These are phyloP conservation scores for Alectoria sarmentosa DNA, from an alignment of 495 filamentous ascomycete species.

Conservation along the genomic window DNA sequence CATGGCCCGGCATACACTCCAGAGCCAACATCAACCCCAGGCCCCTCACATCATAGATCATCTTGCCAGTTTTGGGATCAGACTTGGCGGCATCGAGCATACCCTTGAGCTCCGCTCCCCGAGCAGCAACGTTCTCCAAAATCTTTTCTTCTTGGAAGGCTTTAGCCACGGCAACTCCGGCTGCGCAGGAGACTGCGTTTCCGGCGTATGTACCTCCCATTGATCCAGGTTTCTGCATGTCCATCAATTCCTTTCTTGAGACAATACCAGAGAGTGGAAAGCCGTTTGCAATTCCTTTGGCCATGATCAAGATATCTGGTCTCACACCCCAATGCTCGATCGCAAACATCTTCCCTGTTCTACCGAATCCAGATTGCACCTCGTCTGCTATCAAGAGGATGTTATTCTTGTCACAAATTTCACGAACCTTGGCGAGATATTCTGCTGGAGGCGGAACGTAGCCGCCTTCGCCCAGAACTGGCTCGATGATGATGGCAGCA, in stretches of 20 bases:
- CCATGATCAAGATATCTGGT: conserved; percentile 22
- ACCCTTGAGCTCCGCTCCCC: conserved; percentile 17
- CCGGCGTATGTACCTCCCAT: conserved; percentile 24
- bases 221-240: conserved; percentile 21
- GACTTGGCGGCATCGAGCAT: conserved; percentile 7
- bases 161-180: conserved; percentile 22
- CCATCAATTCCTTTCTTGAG: conserved; percentile 22
- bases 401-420: conserved; percentile 37
- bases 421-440: conserved; percentile 34
- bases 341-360: conserved; percentile 23
- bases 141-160: conserved; percentile 23
- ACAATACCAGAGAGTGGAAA: conserved; percentile 21
- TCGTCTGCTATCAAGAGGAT: conserved; percentile 41
- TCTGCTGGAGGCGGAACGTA: conserved; percentile 36
- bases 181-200: conserved; percentile 21
- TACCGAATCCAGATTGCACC: conserved; percentile 24
- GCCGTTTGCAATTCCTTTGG: conserved; percentile 22
- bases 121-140: conserved; percentile 18
- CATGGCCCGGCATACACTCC: conserved; percentile 20
- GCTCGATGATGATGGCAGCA: conserved; percentile 23
- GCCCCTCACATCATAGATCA: conserved; percentile 19
- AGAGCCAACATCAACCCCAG: conserved; percentile 22
- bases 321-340: conserved; percentile 21
- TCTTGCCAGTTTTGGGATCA: background rate
- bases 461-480: conserved; percentile 26